These are phyloP conservation scores for Citrus mangshanensis DNA, from an alignment of 345 rosid species.

Conservation along the genomic window DNA sequence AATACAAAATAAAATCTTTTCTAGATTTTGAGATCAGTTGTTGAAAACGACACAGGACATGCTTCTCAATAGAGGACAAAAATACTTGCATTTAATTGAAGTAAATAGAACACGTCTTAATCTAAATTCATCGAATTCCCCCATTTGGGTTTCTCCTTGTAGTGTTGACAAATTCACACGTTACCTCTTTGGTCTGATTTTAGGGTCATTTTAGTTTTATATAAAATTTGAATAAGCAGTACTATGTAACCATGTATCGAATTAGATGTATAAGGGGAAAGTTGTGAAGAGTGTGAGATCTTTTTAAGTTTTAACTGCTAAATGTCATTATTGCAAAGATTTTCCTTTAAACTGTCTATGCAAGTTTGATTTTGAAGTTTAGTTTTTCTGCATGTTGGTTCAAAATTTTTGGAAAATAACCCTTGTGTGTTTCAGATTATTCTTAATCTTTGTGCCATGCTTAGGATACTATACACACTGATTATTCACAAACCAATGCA, in stretches of 20 bases:
- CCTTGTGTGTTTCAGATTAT: neutral
- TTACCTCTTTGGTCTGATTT: neutral
- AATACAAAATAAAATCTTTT: constrained; percentile 21
- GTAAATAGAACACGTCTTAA: constrained; percentile 17
- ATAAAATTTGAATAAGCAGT: neutral
- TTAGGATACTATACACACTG: neutral
- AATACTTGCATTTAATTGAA: neutral
- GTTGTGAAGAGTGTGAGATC: neutral
- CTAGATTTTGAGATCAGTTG: constrained; percentile 20
- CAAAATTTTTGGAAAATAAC: neutral
- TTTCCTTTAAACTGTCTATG: neutral
- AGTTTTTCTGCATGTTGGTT: too few species aligned
- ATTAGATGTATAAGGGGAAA: neutral
- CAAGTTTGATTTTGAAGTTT: neutral
- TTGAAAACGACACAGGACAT: constrained; percentile 32
- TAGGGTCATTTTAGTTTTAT: neutral
- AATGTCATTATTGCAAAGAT: neutral
- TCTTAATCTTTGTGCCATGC: neutral
- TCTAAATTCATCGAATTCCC: neutral
- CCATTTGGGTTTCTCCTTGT: neutral
- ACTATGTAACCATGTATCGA: neutral
- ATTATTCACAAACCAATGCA: neutral
- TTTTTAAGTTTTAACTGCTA: neutral
- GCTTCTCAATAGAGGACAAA: constrained; percentile 17
- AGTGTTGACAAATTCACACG: neutral